Percentiles rank a stretch among this genome's conserved stretches.
These are phyloP conservation scores for Anthoceros angustus DNA, from an alignment of 225 moss, liverwort and hornwort genomes.

Conservation along the genomic window DNA sequence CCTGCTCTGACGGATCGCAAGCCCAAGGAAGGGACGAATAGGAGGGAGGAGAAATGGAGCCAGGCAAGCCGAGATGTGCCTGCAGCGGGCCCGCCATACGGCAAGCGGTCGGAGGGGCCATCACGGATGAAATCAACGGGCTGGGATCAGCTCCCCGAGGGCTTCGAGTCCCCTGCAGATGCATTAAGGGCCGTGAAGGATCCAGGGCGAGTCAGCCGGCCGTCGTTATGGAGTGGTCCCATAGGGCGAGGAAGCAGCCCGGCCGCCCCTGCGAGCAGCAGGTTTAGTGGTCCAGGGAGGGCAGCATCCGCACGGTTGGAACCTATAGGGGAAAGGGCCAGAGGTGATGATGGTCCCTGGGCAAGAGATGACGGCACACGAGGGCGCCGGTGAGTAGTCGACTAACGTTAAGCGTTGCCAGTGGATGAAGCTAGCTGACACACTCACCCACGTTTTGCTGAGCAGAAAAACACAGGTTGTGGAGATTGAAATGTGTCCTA, in stretches of 20 bases:
- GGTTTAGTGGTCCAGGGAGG: conserved; percentile 45
- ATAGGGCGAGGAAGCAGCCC: conserved; percentile 57
- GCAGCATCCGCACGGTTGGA: conserved; percentile 39
- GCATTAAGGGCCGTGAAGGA: conserved; percentile 62
- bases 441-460: not conserved
- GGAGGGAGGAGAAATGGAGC: not conserved
- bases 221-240: conserved; percentile 33
- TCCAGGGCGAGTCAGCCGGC: conserved; percentile 49
- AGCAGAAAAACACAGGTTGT: conserved; percentile 1
- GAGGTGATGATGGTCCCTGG: conserved; percentile 62
- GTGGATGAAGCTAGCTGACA: not conserved
- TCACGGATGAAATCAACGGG: conserved; percentile 57
- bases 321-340: conserved; percentile 44
- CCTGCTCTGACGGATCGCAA: not conserved
- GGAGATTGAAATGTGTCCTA: conserved; percentile 5
- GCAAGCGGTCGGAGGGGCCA: conserved; percentile 14
- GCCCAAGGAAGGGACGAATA: not conserved
- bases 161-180: conserved; percentile 71
- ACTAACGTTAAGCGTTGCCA: conserved; percentile 5
- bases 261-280: conserved; percentile 37
- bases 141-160: conserved; percentile 97
- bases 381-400: conserved; percentile 48
- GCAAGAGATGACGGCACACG: conserved; percentile 62
- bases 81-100: conserved; percentile 8
- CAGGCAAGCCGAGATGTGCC: not conserved